phyloP scores from a whole-genome alignment of 2,329 filamentous ascomycete species.

The Myriosclerotinia curreyana region DNA sequence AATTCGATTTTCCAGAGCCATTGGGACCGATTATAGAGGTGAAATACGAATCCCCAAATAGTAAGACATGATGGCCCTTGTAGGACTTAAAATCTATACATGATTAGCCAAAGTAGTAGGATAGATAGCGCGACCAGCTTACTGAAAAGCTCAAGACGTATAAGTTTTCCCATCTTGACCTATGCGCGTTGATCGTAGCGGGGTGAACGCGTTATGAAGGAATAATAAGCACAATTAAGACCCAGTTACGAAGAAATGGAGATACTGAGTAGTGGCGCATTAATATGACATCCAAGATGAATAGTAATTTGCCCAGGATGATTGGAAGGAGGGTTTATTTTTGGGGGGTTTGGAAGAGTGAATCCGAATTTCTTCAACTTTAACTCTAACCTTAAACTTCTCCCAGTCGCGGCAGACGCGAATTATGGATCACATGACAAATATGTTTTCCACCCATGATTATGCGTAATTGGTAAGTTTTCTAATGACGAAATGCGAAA shows the following conservation, averaged over 20 bases:
- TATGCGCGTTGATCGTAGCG: constrained; percentile 32
- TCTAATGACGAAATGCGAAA: not conserved
- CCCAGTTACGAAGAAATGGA: constrained; percentile 6
- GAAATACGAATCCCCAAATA: constrained; percentile 98
- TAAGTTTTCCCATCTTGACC: constrained; percentile 86
- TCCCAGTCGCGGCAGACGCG: constrained; percentile 18
- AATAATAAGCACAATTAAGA: constrained; percentile 5
- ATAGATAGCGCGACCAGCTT: constrained; percentile 41
- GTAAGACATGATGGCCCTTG: constrained; percentile 89
- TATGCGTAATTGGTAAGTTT: not conserved
- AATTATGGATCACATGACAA: constrained; percentile 17
- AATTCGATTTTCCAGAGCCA: constrained; percentile 99
- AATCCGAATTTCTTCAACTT: not conserved
- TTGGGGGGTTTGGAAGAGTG: not conserved
- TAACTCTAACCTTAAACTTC: not conserved
- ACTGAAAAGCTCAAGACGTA: constrained; percentile 93
- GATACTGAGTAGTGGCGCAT: not conserved
- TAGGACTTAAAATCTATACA: constrained; percentile 94
- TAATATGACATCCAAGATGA: not conserved
- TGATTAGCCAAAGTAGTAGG: constrained; percentile 25
- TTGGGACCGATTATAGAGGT: constrained; percentile 99
- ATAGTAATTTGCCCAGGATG: not conserved
- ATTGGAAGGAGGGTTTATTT: not conserved
- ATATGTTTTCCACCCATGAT: too few relatives aligned
- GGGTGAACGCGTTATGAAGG: constrained; percentile 30